A percentile compares a stretch with the other conserved stretches of the same genome.
phyloP scores from a whole-genome alignment of 106 monocot species.

The Hemerocallis citrina region DNA sequence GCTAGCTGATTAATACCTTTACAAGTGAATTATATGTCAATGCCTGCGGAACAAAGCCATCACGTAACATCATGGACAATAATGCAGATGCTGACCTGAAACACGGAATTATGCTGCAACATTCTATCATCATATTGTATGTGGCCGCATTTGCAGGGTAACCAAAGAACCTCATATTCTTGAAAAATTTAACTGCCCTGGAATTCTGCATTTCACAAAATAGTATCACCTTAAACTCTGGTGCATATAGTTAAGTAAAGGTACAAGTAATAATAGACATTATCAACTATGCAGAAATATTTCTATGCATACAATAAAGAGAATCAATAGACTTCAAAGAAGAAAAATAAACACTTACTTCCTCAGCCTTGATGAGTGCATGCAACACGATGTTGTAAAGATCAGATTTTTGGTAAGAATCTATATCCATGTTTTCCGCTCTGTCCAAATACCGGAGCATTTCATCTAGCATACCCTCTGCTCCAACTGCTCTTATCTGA shows the following conservation, averaged over 20 bases:
- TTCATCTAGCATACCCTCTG: slow-evolving; percentile 81
- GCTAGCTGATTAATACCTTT: too few species aligned
- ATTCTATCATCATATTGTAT: slow-evolving; percentile 85
- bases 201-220: slow-evolving; percentile 34
- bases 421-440: slow-evolving; percentile 36
- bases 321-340: background rate
- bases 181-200: slow-evolving; percentile 52
- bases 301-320: background rate
- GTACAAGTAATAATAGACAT: background rate
- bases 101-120: slow-evolving; percentile 47
- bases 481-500: slow-evolving; percentile 88
- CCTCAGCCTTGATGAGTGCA: slow-evolving; percentile 53
- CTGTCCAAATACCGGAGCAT: slow-evolving; percentile 60
- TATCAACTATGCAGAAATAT: background rate
- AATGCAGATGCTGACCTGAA: slow-evolving; percentile 49
- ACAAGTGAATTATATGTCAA: slow-evolving; percentile 67
- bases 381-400: slow-evolving; percentile 59
- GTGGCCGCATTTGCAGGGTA: slow-evolving; percentile 51
- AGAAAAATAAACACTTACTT: slow-evolving; percentile 29
- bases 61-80: slow-evolving; percentile 70
- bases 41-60: slow-evolving; percentile 54
- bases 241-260: background rate
- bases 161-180: slow-evolving; percentile 42
- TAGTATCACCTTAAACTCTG: background rate
- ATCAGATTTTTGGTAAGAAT: slow-evolving; percentile 32